These are phyloP conservation scores for Hypocreales sp. DNA, from an alignment of 2,329 filamentous ascomycete genomes.

Conservation along the genomic window DNA sequence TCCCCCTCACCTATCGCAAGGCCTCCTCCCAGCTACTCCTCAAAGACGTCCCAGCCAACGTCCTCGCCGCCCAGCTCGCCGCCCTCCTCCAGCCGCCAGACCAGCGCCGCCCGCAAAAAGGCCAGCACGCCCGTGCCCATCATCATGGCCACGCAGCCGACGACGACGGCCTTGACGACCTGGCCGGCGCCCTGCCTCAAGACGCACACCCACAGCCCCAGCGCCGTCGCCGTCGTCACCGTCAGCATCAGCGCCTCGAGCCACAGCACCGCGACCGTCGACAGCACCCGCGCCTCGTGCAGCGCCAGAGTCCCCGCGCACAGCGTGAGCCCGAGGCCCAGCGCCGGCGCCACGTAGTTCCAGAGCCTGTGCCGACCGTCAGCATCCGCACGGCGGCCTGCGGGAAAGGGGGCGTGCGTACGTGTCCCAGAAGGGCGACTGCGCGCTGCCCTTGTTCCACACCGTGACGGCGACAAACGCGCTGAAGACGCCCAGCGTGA, in stretches of 20 bases:
- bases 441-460: background rate
- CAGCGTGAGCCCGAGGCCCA: constrained; percentile 8
- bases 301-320: constrained; percentile 9
- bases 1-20: too few species aligned
- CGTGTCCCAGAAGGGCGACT: background rate
- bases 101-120: constrained; percentile 12
- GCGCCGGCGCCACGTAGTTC: constrained; percentile 7
- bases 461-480: background rate
- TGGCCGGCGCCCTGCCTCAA: constrained; percentile 8
- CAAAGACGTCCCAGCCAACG: too few species aligned
- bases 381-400: background rate
- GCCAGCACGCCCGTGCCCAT: constrained; percentile 12
- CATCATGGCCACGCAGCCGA: constrained; percentile 12
- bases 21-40: too few species aligned
- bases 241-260: constrained; percentile 11
- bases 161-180: constrained; percentile 10
- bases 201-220: constrained; percentile 8
- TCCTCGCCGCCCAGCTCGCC: constrained; percentile 1
- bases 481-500: background rate
- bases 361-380: constrained; percentile 10
- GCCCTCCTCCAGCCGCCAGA: constrained; percentile 10
- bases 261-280: constrained; percentile 10
- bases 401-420: background rate
- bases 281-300: constrained; percentile 12
- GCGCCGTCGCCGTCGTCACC: constrained; percentile 7